Evolutionary conservation across 1,139 yeast species (phyloP).

Genomic region (Komagataea norvegica): DNA sequence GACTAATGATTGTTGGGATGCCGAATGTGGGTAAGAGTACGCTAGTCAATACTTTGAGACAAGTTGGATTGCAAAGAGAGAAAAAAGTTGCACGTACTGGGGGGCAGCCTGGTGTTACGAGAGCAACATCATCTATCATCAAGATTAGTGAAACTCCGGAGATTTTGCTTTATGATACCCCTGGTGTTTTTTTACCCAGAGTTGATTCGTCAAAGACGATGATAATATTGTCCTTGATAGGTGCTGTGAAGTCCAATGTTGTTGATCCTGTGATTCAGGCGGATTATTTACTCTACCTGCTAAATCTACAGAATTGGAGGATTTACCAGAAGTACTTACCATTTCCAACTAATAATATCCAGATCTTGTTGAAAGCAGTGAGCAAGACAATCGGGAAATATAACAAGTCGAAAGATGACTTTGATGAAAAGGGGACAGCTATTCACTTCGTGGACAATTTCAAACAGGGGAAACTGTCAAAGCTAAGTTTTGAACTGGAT

Average conservation of each 20-base stretch:
- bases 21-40: conserved; percentile 99
- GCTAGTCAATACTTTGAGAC: conserved; percentile 68
- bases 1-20: conserved; percentile 83
- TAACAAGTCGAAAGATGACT: conserved; percentile 25
- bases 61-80: conserved; percentile 31
- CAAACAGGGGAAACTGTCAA: conserved; percentile 49
- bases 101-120: conserved; percentile 86
- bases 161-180: conserved; percentile 79
- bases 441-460: conserved; percentile 63
- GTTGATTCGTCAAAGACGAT: conserved; percentile 64
- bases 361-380: conserved; percentile 53
- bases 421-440: conserved; percentile 61
- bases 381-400: conserved; percentile 33
- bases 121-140: conserved; percentile 73
- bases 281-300: conserved; percentile 70
- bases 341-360: conserved; percentile 72
- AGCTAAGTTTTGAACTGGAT: conserved; percentile 25
- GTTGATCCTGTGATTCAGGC: conserved; percentile 86
- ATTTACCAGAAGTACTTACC: conserved; percentile 36
- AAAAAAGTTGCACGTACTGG: conserved; percentile 82
- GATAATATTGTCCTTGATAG: conserved; percentile 70
- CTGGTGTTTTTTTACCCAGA: conserved; percentile 85
- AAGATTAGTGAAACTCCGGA: conserved; percentile 59
- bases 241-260: conserved; percentile 66
- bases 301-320: conserved; percentile 57